phyloP scores from a whole-genome alignment of 805 yeast genomes.

The Candida yuanshanica region DNA sequence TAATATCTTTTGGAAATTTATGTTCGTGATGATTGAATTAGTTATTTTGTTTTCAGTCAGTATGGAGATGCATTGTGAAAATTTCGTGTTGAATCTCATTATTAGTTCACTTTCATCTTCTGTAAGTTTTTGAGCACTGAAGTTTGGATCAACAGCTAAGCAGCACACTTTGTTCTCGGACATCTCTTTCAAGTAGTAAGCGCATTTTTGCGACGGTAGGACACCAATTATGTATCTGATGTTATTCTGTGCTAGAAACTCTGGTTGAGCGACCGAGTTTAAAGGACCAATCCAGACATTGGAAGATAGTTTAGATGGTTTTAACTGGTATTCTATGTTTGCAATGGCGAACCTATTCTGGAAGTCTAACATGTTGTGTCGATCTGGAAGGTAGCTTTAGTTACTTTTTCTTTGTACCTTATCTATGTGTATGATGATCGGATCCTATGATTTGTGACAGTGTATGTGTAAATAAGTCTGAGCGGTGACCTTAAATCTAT shows the following conservation, averaged over 20 bases:
- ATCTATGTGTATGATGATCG: too few species aligned
- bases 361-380: slow-evolving; percentile 16
- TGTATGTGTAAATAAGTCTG: background rate
- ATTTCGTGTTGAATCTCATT: slow-evolving; percentile 23
- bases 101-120: slow-evolving; percentile 22
- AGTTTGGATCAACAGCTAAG: slow-evolving; percentile 31
- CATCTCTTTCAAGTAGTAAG: slow-evolving; percentile 24
- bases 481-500: too few species aligned
- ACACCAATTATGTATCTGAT: slow-evolving; percentile 34
- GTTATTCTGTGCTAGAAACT: slow-evolving; percentile 32
- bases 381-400: background rate
- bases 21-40: slow-evolving; percentile 21
- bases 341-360: slow-evolving; percentile 23
- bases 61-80: slow-evolving; percentile 17
- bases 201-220: slow-evolving; percentile 29
- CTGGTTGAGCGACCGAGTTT: slow-evolving; percentile 33
- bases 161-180: slow-evolving; percentile 25
- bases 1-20: slow-evolving; percentile 20
- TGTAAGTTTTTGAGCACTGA: slow-evolving; percentile 24
- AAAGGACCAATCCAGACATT: slow-evolving; percentile 43
- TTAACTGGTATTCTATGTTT: slow-evolving; percentile 22
- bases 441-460: too few species aligned
- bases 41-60: slow-evolving; percentile 18
- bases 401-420: too few species aligned
- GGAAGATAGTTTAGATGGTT: slow-evolving; percentile 37